phyloP scores from a whole-genome alignment of 768 basidiomycete species.

The Daedaleopsis sinensis region DNA sequence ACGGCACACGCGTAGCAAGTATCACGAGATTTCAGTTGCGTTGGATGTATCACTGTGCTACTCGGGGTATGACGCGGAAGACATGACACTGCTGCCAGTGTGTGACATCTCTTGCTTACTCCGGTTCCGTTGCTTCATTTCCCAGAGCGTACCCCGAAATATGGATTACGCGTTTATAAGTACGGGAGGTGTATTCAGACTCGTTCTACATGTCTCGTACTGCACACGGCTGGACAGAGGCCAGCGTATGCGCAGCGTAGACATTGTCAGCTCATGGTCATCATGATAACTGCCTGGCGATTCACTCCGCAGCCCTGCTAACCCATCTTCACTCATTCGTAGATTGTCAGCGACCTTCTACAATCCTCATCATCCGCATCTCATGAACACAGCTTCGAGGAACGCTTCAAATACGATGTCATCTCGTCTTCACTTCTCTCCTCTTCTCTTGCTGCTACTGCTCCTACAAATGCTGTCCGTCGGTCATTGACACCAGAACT shows the following conservation, averaged over 20 bases:
- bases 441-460: slow-evolving; percentile 48
- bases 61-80: not conserved
- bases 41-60: not conserved
- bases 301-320: not conserved
- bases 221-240: no score
- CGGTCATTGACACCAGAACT: slow-evolving; percentile 27
- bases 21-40: not conserved
- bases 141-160: no score
- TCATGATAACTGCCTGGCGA: no score
- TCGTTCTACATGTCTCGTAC: no score
- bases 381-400: slow-evolving; percentile 54
- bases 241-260: no score
- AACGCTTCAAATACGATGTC: slow-evolving; percentile 83
- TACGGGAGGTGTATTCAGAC: no score
- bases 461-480: slow-evolving; percentile 28
- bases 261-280: no score
- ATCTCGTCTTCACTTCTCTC: slow-evolving; percentile 82
- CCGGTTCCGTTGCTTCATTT: not conserved
- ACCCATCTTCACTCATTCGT: not conserved
- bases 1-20: no score
- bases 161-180: no score
- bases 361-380: slow-evolving; percentile 11
- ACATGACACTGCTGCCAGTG: not conserved
- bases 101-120: not conserved
- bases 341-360: slow-evolving; percentile 14